Percentiles rank a stretch among this genome's conserved stretches.
Evolutionary conservation across 345 rosid species (phyloP).

Genomic region (Populus pruinosa): DNA sequence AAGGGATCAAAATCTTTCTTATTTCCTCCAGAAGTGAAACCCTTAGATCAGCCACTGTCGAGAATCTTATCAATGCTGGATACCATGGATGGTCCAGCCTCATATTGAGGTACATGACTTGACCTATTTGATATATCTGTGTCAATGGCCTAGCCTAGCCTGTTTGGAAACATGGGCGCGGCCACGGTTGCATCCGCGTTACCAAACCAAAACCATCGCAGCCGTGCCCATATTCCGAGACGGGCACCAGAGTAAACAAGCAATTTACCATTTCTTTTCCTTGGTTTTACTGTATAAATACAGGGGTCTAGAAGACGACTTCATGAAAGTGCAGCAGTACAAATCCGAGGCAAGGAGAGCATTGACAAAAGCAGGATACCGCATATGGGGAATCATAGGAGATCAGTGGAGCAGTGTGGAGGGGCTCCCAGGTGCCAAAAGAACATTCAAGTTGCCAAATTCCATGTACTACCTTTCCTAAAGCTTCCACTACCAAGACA

Average conservation of each 20-base stretch:
- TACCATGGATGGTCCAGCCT: slow-evolving; percentile 79
- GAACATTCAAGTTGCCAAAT: slow-evolving; percentile 89
- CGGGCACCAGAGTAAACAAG: no score
- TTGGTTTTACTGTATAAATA: not conserved
- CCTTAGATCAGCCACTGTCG: slow-evolving; percentile 70
- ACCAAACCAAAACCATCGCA: not conserved
- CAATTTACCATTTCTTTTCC: not conserved
- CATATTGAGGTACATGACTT: slow-evolving; percentile 46
- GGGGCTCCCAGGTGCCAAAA: slow-evolving; percentile 60
- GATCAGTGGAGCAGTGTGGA: slow-evolving; percentile 79
- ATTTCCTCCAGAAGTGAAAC: slow-evolving; percentile 71
- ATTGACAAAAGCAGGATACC: slow-evolving; percentile 54
- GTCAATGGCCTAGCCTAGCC: no score
- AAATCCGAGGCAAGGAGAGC: slow-evolving; percentile 49
- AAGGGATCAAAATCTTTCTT: slow-evolving; percentile 68
- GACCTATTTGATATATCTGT: not conserved
- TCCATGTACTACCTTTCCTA: slow-evolving; percentile 62
- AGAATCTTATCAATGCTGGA: slow-evolving; percentile 77
- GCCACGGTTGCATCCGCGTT: not conserved
- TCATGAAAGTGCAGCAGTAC: slow-evolving; percentile 56
- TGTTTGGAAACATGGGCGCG: no score
- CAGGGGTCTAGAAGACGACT: slow-evolving; percentile 65
- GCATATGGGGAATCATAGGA: slow-evolving; percentile 75
- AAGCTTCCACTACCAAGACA: not conserved
- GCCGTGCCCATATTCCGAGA: no score